Evolutionary conservation across 192 early-diverging fungal genomes (phyloP).

Genomic region (Geranomyces michiganensis): DNA sequence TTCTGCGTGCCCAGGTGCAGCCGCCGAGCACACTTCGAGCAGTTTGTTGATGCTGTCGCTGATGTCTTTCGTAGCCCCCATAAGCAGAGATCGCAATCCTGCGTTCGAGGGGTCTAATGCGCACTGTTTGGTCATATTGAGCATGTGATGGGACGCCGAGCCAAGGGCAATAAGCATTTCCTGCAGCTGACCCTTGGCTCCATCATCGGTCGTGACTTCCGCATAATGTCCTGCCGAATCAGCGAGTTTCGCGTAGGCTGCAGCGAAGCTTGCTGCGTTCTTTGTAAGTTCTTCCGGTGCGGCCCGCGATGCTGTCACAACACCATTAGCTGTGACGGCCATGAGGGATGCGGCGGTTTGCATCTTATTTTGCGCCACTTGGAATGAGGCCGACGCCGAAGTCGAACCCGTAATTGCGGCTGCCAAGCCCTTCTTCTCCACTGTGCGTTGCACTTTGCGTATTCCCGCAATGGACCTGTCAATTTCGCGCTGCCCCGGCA

Average conservation of each 20-base stretch:
- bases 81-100: constrained; percentile 35
- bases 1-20: constrained; percentile 51
- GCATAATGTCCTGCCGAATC: constrained; percentile 31
- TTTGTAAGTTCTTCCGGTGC: constrained; percentile 45
- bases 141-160: constrained; percentile 10
- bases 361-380: constrained; percentile 44
- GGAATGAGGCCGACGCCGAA: constrained; percentile 18
- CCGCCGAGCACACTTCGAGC: constrained; percentile 45
- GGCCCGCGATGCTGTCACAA: constrained; percentile 35
- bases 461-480: constrained; percentile 31
- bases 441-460: constrained; percentile 3
- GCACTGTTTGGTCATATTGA: constrained; percentile 33
- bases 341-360: constrained; percentile 39
- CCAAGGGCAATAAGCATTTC: constrained; percentile 21
- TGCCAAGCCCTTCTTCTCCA: constrained; percentile 11
- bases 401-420: background rate
- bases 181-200: constrained; percentile 14
- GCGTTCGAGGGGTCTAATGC: constrained; percentile 39
- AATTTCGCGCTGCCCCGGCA: constrained; percentile 52
- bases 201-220: constrained; percentile 21
- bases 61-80: constrained; percentile 38
- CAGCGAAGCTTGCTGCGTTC: constrained; percentile 29
- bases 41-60: constrained; percentile 43
- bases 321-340: constrained; percentile 40
- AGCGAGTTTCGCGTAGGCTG: constrained; percentile 41